Base-by-base conservation (phyloP, 2,329 filamentous ascomycete genomes). In the Ceratocystis cacaofunesta region DNA sequence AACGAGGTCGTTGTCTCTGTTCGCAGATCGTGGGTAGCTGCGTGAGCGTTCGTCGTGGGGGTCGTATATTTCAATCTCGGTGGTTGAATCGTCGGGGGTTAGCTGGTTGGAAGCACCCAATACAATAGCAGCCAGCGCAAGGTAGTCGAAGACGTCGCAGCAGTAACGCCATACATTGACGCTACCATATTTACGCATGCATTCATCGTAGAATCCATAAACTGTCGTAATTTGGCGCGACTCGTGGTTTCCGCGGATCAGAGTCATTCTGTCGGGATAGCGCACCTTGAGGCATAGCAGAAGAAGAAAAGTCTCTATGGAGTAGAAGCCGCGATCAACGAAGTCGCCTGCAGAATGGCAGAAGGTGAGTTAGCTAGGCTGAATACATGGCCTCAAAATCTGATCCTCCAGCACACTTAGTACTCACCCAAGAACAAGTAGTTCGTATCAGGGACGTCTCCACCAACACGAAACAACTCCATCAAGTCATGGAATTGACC, bases 121-220 rank as follows among this genome's bases (percentile, higher is more conserved):
- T 5, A 94, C 89, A 69, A 96, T 85, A 60, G 92, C 92, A 63
- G 90, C 91, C 4, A 96, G 83, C 4, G 92, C 90, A 25, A 99
- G 85, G 75, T 96, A 97, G 77, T 99, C 92, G 73, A 99, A 99
- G 3, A 97, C 89, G 72, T 99, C 94, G 76, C 92, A 96, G 78
- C 92, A 99, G 73, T 96, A 92, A 65, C 90, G 83, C 92, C 92
- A 97, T 1, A 97, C 92, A 71, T 96, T 97, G 46, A 92, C 92
- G 73, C 88, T 95, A 68, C 92, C 92, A 72, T 97, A 97, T 77
- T 97, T 97, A 64, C 92, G 83, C 69, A 96, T 80, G 72, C 92
- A 97, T 77, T 97, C 92, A 73, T 97, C 92, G 78, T 97, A 97
- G 78, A 97, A 97, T 68, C 92, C 92, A 74, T 97, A 97, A 15